Evolutionary conservation across 208 protist species (phyloP), one percentile per base, ranked within the genome.

Genomic region (Strigomonas culicis): DNA sequence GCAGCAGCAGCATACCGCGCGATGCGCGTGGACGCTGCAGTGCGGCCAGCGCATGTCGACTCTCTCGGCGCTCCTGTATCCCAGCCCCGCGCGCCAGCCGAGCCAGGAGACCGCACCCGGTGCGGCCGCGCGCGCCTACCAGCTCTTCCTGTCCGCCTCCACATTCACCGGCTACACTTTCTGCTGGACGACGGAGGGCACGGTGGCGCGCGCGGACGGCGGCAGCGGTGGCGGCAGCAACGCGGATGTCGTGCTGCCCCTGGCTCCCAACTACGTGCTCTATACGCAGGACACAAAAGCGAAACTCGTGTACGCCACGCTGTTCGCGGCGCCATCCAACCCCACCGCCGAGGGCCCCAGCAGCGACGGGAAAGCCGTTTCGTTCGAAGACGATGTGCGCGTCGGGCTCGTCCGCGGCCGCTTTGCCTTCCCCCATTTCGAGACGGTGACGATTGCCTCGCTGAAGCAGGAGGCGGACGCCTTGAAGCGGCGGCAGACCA

Each of bases 31-130:
- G 44, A 95, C 83, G 39, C 82, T 95, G 21, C 43, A 88, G 34
- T 92, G 85, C 69, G 88, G 88, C 0, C 85, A 92, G 68, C 82
- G 88, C 50, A 90, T 92, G 52, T 55, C 84, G 7, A 74, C 80
- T 63, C 50, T 95, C 25, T 79, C 70, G 11, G 80, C 92, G 22
- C n/a, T n/a, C n/a, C n/a, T n/a, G n/a, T n/a, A n/a, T n/a, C n/a
- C 68, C 75, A 8, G 70, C 79, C 15, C 53, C 44, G 31, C 11
- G 17, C 1, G 17, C 24, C 32, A 62, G 17, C 63, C n/a, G 28
- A 27, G 59, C 46, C 52, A 58, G 27, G 17, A n/a, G 36, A 41
- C 36, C 6, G 13, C 36, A 41, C 36, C 36, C 36, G 13, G 8
- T 13, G 36, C 36, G 13, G 36, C 36, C 36, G 36, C 36, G 36